These are phyloP conservation scores for Limnomonas spitsbergensis DNA, from an alignment of 139 green algal genomes.

Conservation along the genomic window DNA sequence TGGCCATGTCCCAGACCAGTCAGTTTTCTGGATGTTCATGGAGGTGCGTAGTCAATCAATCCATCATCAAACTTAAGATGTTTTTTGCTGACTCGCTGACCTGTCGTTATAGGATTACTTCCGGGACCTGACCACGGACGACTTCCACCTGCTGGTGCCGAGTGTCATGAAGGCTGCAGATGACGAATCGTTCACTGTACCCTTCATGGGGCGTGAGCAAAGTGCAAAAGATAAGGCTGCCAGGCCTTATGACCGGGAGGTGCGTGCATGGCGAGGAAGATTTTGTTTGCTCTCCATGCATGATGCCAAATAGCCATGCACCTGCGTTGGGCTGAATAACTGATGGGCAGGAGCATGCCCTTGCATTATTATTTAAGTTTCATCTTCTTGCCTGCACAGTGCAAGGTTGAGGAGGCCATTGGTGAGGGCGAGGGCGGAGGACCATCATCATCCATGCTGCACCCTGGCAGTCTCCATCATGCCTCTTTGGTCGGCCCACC, in stretches of 20 bases:
- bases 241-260: background rate
- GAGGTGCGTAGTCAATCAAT: constrained; percentile 44
- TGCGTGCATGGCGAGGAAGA: background rate
- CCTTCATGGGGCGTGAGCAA: constrained; percentile 37
- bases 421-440: too few relatives aligned
- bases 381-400: too few relatives aligned
- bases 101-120: constrained; percentile 74
- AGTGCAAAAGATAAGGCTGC: too few relatives aligned
- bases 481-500: too few relatives aligned
- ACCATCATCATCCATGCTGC: too few relatives aligned
- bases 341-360: too few relatives aligned
- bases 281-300: too few relatives aligned
- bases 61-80: background rate
- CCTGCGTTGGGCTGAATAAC: too few relatives aligned
- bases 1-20: constrained; percentile 39
- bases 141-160: constrained; percentile 55
- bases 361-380: too few relatives aligned
- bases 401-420: too few relatives aligned
- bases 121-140: constrained; percentile 65
- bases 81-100: background rate
- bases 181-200: constrained; percentile 57
- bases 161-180: constrained; percentile 26
- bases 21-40: constrained; percentile 68
- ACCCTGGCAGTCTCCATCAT: too few relatives aligned
- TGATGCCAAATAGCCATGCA: too few relatives aligned